These are phyloP conservation scores for Mortierella polycephala DNA, from an alignment of 371 early-diverging fungal species.

Conservation along the genomic window DNA sequence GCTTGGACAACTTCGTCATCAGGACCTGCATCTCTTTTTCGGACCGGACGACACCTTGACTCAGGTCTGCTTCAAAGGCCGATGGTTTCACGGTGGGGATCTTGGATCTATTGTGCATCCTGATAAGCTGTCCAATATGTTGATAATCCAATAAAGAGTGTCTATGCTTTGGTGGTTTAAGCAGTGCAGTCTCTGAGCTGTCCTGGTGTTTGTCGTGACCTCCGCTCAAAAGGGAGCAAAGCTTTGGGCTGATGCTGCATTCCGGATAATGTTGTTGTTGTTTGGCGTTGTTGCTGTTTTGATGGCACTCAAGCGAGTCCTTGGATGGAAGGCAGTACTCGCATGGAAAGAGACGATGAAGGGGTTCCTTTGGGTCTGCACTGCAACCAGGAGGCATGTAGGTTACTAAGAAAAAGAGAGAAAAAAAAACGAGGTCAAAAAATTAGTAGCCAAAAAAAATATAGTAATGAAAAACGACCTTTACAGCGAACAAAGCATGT, in stretches of 20 bases:
- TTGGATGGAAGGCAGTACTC: background rate
- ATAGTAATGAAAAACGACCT: background rate
- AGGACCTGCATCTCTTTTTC: constrained; percentile 2
- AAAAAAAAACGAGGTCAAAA: background rate
- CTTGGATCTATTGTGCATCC: constrained; percentile 2
- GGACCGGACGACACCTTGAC: constrained; percentile 11
- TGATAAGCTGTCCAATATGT: constrained; percentile 32
- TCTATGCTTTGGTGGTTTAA: constrained; percentile 13
- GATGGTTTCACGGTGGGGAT: constrained; percentile 19
- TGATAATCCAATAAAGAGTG: constrained; percentile 38
- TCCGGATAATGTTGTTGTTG: background rate
- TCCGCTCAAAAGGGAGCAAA: too few relatives aligned
- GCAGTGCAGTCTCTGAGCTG: background rate
- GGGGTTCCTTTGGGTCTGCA: constrained; percentile 9
- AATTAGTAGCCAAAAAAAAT: background rate
- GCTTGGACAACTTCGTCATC: background rate
- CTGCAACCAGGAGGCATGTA: background rate
- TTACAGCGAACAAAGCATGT: background rate
- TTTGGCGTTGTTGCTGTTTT: background rate
- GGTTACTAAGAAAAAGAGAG: background rate
- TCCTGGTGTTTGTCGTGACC: background rate
- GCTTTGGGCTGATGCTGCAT: too few relatives aligned
- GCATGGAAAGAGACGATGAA: background rate
- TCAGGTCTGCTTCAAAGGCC: constrained; percentile 22
- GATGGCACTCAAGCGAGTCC: background rate